Evolutionary conservation across 2,329 filamentous ascomycete genomes (phyloP).

Genomic region (Cladosporium colombiae): DNA sequence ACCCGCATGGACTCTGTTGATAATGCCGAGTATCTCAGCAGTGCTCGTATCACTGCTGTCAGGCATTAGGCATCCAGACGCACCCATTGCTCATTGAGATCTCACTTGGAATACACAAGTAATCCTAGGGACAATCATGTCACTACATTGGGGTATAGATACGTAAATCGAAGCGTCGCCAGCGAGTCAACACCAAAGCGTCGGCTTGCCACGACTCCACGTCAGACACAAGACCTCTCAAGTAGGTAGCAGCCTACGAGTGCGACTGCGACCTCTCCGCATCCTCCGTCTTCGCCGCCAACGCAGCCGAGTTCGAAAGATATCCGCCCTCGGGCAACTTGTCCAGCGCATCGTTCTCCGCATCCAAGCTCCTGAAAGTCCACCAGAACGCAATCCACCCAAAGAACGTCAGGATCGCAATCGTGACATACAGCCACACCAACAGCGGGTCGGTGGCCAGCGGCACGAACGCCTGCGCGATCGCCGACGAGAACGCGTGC

Average conservation of each 20-base stretch:
- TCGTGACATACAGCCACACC: slow-evolving; percentile 56
- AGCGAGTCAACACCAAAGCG: background rate
- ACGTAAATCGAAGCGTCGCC: background rate
- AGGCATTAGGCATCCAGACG: background rate
- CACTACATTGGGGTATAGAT: background rate
- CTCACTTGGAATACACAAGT: background rate
- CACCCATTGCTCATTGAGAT: background rate
- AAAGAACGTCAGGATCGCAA: slow-evolving; percentile 16
- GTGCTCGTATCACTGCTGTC: background rate
- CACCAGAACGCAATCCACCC: slow-evolving; percentile 17
- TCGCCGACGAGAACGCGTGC: slow-evolving; percentile 58
- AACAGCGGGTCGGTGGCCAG: slow-evolving; percentile 64
- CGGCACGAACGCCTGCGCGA: slow-evolving; percentile 64
- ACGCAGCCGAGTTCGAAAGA: slow-evolving; percentile 12
- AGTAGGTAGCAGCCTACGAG: background rate
- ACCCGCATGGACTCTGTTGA: too few relatives aligned
- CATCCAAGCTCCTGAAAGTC: slow-evolving; percentile 15
- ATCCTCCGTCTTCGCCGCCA: slow-evolving; percentile 14
- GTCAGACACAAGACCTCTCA: background rate
- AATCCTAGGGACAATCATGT: background rate
- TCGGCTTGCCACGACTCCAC: background rate
- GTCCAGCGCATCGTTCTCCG: slow-evolving; percentile 15
- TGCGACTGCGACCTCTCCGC: background rate
- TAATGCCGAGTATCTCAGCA: background rate
- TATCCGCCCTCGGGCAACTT: slow-evolving; percentile 18